Percentiles rank a stretch among this genome's conserved stretches.
These are phyloP conservation scores for Phytopythium helicoides DNA, from an alignment of 352 stramenopile species.

Conservation along the genomic window DNA sequence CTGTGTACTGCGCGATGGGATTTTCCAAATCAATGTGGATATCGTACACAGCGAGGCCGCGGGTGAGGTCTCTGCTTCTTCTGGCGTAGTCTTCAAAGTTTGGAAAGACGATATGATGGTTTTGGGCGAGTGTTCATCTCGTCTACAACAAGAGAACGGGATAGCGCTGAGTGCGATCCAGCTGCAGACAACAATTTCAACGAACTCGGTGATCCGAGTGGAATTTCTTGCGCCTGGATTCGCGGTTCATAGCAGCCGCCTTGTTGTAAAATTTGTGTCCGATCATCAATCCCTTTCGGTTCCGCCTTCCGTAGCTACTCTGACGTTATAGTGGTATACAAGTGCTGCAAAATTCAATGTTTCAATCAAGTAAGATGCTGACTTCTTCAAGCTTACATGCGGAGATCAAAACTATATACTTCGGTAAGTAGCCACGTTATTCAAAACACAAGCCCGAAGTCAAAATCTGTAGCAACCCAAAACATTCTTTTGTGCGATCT, in stretches of 20 bases:
- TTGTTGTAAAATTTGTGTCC: constrained; percentile 25
- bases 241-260: constrained; percentile 33
- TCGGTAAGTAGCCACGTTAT: no score
- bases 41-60: constrained; percentile 14
- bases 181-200: constrained; percentile 19
- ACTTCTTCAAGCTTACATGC: no score
- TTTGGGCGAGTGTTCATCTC: constrained; percentile 25
- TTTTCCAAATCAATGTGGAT: constrained; percentile 36
- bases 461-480: no score
- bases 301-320: no score
- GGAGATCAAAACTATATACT: no score
- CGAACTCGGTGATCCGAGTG: constrained; percentile 27
- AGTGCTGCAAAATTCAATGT: no score
- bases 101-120: constrained; percentile 27
- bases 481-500: no score
- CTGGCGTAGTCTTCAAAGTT: constrained; percentile 37
- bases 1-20: constrained; percentile 14
- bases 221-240: constrained; percentile 38
- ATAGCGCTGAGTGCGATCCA: constrained; percentile 32
- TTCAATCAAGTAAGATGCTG: no score
- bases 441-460: no score
- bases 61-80: neutral
- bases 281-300: no score
- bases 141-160: constrained; percentile 29
- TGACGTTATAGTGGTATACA: no score